Evolutionary conservation across 1,139 yeast species (phyloP), one percentile per base, ranked within the genome.

Genomic region (Suhomyces atakaporum): DNA sequence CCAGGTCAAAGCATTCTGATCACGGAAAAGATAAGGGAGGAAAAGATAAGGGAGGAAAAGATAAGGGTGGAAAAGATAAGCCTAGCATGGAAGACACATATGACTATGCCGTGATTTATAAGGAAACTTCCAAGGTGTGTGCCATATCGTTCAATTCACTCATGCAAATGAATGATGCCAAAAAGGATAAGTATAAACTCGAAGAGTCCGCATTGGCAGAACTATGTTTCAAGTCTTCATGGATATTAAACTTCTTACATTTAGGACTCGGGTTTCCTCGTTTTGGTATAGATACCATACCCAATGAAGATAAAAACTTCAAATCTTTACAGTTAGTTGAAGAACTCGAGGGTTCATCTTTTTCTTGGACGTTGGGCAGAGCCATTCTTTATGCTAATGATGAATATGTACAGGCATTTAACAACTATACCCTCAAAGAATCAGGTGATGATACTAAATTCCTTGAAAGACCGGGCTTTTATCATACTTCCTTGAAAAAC

Each of bases 301-400:
- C 50, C 11, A 51, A 50, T 31, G 54, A 53, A 31, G 53, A 51
- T 28, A 55, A 51, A 10, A 52, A 53, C 26, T 67, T 61, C 53
- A 67, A 75, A 36, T 69, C 84, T 0, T 71, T 86, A 40, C 78
- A 75, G 41, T 67, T 84, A 14, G 79, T 81, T 13, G 85, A 83
- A 43, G 68, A 73, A 36, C 64, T 85, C 32, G 78, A 78, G 27
- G 88, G 86, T 0, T 66, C 77, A 1, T 79, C 81, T 25, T 82
- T 84, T 43, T 77, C 92, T 1, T 87, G 96, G 96, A 85, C 95
- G 1, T 62, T 86, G 31, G 96, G 95, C 2, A 68, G 90, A 35
- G 95, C 94, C 3, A 58, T 86, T 4, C 56, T 87, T 18, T 86
- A 86, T 52, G 67, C 75, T 29, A 70, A 67, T 45, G 75, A 69